Base-by-base conservation (phyloP, 2,329 filamentous ascomycete genomes). In the Exophiala spinifera region DNA sequence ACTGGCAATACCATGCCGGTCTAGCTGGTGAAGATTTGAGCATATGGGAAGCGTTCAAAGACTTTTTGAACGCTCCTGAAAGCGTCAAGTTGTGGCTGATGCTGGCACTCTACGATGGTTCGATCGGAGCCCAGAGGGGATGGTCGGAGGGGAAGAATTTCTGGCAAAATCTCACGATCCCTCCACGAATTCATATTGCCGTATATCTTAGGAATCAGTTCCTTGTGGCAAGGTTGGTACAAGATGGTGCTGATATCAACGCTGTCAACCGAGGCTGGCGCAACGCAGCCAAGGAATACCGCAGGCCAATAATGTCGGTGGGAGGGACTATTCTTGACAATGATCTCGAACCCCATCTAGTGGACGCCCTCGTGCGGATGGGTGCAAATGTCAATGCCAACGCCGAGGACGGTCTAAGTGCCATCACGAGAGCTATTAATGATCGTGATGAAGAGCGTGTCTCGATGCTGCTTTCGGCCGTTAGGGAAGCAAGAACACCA, bases 51-150 rank as follows among this genome's bases (percentile, higher is more conserved):
- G 36, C 31, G 2, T 49, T 40, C 47, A 49, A 25, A 44, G 13
- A 37, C 10, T 20, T 40, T 5, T 14, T 31, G 13, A 36, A 19
- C 11, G 17, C 15, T 14, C 4, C n/a, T 15, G 33, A 49, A n/a
- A 42, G 33, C 10, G 21, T 45, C 2, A 46, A 28, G 42, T 25
- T 51, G n/a, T 51, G 49, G 49, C 15, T 50, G 36, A 39, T 50
- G 31, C n/a, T 50, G 13, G 23, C 31, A 23, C 47, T 44, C 3
- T 50, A 50, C 17, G 36, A 50, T 10, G 34, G 33, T 36, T 44
- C 42, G 17, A n/a, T 44, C 14, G n/a, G 15, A n/a, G 42, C 42
- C 13, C 42, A 44, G 19, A 17, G 42, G 14, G 42, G 42, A n/a
- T 44, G 42, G 42, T 19, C 20, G 14, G 19, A 23, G 19, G 19